phyloP scores from a whole-genome alignment of 306 rosid genomes.

The Lotus japonicus region DNA sequence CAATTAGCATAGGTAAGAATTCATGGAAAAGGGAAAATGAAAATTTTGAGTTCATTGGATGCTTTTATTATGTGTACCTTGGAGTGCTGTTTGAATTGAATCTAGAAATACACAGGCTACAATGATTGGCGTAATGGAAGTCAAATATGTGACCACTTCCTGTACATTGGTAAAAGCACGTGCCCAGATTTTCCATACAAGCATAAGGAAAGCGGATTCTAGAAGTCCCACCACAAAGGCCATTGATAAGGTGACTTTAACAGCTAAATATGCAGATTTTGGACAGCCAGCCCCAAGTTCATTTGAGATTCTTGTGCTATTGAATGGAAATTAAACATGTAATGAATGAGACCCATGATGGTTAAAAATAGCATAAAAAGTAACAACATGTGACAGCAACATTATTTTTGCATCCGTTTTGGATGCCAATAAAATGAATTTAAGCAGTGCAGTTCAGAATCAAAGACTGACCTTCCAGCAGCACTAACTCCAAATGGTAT shows the following conservation, averaged over 20 bases:
- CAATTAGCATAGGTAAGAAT: neutral
- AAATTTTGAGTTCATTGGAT: neutral
- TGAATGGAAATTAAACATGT: neutral
- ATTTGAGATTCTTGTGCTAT: constrained; percentile 72
- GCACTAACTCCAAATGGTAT: constrained; percentile 59
- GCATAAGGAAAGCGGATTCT: constrained; percentile 35
- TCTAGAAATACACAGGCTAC: constrained; percentile 19
- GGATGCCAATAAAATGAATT: neutral
- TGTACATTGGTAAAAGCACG: constrained; percentile 48
- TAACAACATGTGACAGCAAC: neutral
- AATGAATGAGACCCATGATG: neutral
- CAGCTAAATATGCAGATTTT: constrained; percentile 53
- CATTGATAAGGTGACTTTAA: constrained; percentile 36
- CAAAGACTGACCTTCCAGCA: constrained; percentile 61
- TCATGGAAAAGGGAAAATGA: neutral
- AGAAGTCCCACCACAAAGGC: constrained; percentile 35
- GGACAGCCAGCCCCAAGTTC: constrained; percentile 74
- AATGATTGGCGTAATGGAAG: constrained; percentile 48
- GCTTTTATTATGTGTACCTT: constrained; percentile 25
- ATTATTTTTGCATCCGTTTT: neutral
- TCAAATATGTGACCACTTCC: constrained; percentile 54
- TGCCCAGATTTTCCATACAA: constrained; percentile 60
- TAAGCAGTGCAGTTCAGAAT: neutral
- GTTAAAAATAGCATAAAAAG: neutral
- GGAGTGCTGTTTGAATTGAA: constrained; percentile 35